These are phyloP conservation scores for Oryza longistaminata DNA, from an alignment of 176 grass and related monocot genomes.

Conservation along the genomic window DNA sequence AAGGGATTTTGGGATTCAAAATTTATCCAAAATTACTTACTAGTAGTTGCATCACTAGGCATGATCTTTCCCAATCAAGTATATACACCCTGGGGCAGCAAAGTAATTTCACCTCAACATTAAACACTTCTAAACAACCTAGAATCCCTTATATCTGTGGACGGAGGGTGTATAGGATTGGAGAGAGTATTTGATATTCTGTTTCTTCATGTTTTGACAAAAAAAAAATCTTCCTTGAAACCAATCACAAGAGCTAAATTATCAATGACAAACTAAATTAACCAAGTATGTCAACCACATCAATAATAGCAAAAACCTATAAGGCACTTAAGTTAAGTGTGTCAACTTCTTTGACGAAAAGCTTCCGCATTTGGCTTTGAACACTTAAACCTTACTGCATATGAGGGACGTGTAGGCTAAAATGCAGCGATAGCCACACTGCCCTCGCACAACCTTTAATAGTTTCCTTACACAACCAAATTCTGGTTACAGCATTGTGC, in stretches of 20 bases:
- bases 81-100: too few relatives aligned
- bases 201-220: background rate
- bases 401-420: background rate
- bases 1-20: too few relatives aligned
- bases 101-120: too few relatives aligned
- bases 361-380: background rate
- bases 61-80: too few relatives aligned
- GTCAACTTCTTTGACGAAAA: background rate
- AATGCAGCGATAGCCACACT: background rate
- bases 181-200: background rate
- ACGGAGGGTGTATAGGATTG: too few relatives aligned
- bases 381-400: background rate
- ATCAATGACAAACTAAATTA: background rate
- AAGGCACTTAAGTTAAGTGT: background rate
- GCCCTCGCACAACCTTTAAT: background rate
- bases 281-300: background rate
- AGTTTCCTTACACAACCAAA: slow-evolving; percentile 12
- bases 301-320: background rate
- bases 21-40: too few relatives aligned
- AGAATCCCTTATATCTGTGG: too few relatives aligned
- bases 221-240: background rate
- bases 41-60: too few relatives aligned
- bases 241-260: background rate
- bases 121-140: too few relatives aligned
- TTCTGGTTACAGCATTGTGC: background rate